Conservation (phyloP, 2,329 filamentous ascomycete genomes). For the Xylaria sp. region DNA sequence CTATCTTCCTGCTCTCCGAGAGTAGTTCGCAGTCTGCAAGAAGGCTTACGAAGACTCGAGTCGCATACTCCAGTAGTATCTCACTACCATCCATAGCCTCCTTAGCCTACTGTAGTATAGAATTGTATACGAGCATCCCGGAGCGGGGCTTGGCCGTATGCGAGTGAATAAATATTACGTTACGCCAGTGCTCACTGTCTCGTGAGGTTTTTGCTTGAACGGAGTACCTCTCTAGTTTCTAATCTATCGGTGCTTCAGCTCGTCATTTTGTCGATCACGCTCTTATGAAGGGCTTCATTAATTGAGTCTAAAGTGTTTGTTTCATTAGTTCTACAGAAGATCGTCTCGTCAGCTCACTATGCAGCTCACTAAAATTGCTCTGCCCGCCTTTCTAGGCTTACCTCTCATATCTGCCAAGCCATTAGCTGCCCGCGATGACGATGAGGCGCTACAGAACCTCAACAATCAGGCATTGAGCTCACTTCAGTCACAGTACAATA, state of each 20-base stretch:
- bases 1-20: constrained; percentile 1
- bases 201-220: constrained; percentile 8
- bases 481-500: constrained; percentile 8
- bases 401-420: constrained; percentile 19
- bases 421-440: constrained; percentile 16
- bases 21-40: background rate
- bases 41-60: constrained; percentile 4
- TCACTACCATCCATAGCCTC: constrained; percentile 1
- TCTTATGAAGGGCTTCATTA: background rate
- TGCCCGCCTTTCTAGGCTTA: constrained; percentile 24
- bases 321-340: background rate
- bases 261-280: background rate
- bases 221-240: background rate
- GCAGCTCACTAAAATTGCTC: constrained; percentile 17
- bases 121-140: background rate
- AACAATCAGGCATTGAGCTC: constrained; percentile 26
- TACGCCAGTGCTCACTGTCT: background rate
- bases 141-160: background rate
- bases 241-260: constrained; percentile 6
- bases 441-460: constrained; percentile 17
- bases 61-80: constrained; percentile 1
- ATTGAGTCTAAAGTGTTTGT: background rate
- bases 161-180: constrained; percentile 21
- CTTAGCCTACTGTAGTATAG: constrained; percentile 1
- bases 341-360: constrained; percentile 19